Evolutionary conservation across 2,329 filamentous ascomycete genomes (phyloP), one percentile per base, ranked within the genome.

Genomic region (Drechslerella dactyloides): DNA sequence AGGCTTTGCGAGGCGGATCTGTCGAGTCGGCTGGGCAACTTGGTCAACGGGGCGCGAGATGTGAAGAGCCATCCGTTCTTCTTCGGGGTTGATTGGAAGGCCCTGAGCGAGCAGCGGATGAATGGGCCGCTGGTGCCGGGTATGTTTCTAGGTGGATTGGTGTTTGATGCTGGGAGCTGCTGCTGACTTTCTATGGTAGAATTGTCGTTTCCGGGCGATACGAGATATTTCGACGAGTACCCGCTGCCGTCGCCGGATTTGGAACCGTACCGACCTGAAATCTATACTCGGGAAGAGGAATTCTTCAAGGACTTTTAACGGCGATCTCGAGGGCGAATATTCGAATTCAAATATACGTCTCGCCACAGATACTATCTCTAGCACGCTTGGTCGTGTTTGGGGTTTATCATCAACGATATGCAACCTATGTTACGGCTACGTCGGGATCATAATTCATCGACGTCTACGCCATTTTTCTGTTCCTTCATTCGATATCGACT

Each of bases 61-160:
- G 90, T 94, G 62, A 93, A 92, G 78, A 80, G 83, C 15, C 90
- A 94, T 77, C 84, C 88, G 1, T 94, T 91, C 82, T 94, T 94
- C 80, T 81, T 82, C 54, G 84, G 84, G 63, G 84, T 91, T 69
- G 84, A 90, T 79, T 94, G 90, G 90, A 85, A 91, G 59, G 87
- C 87, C 53, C 80, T 93, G 23, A 85, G 87, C 76, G 82, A 86
- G 69, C 85, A 88, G 59, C 85, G 85, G 74, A 81, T 73, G 69
- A 40, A 73, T n/a, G 69, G 69, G 37, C 69, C 69, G 40, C 57
- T 73, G 27, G 69, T 73, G 85, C 56, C 82, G 84, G 54, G 90
- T 76, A 66, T 58, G 69, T 44, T 21, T 23, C 19, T 19, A 3
- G 8, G 33, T 23, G 11, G 56, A 46, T 35, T 13, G 51, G 56